Evolutionary conservation across 2,329 filamentous ascomycete species (phyloP).

Genomic region (Monosporascus sp.): DNA sequence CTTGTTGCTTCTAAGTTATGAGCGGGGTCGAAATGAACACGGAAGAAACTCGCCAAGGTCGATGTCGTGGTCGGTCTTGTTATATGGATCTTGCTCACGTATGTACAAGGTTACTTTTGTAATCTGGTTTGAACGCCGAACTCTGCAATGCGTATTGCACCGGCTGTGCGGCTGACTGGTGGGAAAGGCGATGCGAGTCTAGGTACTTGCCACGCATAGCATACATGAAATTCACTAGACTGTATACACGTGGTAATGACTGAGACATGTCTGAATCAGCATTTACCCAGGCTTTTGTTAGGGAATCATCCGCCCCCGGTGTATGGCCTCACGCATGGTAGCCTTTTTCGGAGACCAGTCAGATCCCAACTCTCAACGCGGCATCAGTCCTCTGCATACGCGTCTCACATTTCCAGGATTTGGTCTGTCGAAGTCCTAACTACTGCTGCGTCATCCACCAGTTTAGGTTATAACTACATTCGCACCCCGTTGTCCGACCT

Average conservation of each 20-base stretch:
- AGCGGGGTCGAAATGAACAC: no score
- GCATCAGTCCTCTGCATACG: slow-evolving; percentile 1
- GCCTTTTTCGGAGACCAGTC: slow-evolving; percentile 5
- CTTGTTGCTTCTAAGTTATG: no score
- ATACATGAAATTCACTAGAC: no score
- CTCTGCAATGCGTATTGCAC: neutral
- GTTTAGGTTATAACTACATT: no score
- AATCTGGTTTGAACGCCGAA: neutral
- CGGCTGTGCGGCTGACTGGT: neutral
- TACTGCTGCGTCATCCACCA: no score
- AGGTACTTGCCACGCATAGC: neutral
- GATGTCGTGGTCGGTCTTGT: no score
- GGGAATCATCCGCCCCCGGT: neutral
- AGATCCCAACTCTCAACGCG: slow-evolving; percentile 4
- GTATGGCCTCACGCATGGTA: neutral
- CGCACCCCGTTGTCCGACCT: no score
- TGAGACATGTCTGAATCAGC: neutral
- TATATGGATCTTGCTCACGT: neutral
- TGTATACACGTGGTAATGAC: neutral
- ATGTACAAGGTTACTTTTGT: neutral
- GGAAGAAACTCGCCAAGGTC: no score
- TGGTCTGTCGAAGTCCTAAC: no score
- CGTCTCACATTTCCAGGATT: neutral
- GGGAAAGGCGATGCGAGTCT: neutral
- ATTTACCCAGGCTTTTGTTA: neutral